Conservation (phyloP, 768 basidiomycete species). For the Leccinellum albellum region DNA sequence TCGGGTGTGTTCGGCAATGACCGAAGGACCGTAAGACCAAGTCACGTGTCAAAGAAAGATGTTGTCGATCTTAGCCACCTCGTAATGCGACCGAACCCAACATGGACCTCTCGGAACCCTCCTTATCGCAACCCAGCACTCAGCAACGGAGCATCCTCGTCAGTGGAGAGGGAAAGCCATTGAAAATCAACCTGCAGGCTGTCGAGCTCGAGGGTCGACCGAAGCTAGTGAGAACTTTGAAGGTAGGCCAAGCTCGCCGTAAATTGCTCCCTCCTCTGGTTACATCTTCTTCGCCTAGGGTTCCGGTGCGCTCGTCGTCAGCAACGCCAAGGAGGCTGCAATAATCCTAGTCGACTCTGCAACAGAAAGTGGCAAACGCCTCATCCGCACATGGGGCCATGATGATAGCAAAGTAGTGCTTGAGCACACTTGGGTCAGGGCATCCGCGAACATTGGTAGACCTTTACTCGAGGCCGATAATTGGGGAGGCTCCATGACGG, state of each 20-base stretch:
- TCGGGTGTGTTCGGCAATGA: background rate
- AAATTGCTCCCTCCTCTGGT: background rate
- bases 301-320: slow-evolving; percentile 51
- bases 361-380: slow-evolving; percentile 48
- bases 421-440: slow-evolving; percentile 49
- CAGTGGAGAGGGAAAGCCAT: slow-evolving; percentile 37
- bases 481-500: slow-evolving; percentile 45
- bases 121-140: slow-evolving; percentile 9
- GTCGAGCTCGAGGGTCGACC: slow-evolving; percentile 48
- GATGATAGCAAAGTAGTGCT: slow-evolving; percentile 49
- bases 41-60: slow-evolving; percentile 8
- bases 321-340: slow-evolving; percentile 48
- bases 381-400: slow-evolving; percentile 56
- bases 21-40: background rate
- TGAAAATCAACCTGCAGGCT: slow-evolving; percentile 57
- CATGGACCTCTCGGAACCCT: slow-evolving; percentile 23
- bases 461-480: slow-evolving; percentile 45
- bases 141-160: slow-evolving; percentile 34
- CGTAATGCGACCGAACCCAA: background rate
- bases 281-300: slow-evolving; percentile 36
- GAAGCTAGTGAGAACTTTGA: slow-evolving; percentile 47
- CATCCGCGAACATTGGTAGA: slow-evolving; percentile 40
- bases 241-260: slow-evolving; percentile 34
- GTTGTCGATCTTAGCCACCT: background rate
- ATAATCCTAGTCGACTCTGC: slow-evolving; percentile 58